Percentiles rank a stretch among this genome's conserved stretches.
phyloP scores from a whole-genome alignment of 2,329 filamentous ascomycete genomes.

The Claviceps sp. region DNA sequence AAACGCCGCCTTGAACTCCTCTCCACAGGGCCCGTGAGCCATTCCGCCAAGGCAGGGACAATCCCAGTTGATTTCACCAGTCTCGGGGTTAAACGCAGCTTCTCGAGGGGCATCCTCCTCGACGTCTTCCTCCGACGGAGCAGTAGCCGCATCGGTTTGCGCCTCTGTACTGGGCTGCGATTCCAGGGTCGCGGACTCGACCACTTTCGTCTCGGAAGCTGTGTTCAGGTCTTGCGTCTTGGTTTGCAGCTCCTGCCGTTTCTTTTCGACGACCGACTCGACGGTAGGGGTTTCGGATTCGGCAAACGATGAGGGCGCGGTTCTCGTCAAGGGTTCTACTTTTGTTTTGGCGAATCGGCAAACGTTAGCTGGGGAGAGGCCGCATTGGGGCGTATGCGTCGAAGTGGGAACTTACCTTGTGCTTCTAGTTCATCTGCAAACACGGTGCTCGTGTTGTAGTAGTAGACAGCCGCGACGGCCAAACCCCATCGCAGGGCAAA shows the following conservation, averaged over 20 bases:
- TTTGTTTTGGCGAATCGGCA: neutral
- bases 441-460: conserved; percentile 79
- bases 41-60: conserved; percentile 95
- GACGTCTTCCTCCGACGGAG: conserved; percentile 35
- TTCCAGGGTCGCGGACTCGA: conserved; percentile 11
- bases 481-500: conserved; percentile 59
- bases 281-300: conserved; percentile 49
- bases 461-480: conserved; percentile 69
- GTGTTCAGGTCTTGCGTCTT: conserved; percentile 16
- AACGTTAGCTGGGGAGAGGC: neutral
- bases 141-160: conserved; percentile 13
- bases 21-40: conserved; percentile 89
- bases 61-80: conserved; percentile 99
- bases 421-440: conserved; percentile 69
- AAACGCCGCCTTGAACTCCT: conserved; percentile 89
- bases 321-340: conserved; percentile 10
- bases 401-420: neutral
- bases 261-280: conserved; percentile 53
- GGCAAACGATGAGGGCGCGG: conserved; percentile 38
- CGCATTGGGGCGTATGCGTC: too few species aligned
- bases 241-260: conserved; percentile 33
- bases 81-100: conserved; percentile 95
- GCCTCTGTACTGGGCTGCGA: conserved; percentile 15
- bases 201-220: conserved; percentile 7
- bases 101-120: conserved; percentile 76